A percentile compares a stretch with the other conserved stretches of the same genome.
Evolutionary conservation across 2,329 filamentous ascomycete genomes (phyloP).

Genomic region (Niveomyces coronatus): DNA sequence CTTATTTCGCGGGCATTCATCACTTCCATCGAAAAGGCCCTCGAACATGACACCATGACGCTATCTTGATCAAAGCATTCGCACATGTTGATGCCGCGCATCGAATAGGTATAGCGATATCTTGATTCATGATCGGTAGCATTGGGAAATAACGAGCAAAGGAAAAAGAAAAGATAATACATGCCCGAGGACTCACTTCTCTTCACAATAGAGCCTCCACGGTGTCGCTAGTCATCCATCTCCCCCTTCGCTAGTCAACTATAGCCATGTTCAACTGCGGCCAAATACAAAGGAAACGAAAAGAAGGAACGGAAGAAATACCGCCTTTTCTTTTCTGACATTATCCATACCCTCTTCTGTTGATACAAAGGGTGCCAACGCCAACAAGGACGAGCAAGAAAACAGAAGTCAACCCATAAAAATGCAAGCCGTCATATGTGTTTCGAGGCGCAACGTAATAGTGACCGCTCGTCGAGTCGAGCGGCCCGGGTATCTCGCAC

Average conservation of each 20-base stretch:
- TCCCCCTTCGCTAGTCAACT: conserved; percentile 12
- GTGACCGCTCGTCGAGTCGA: conserved; percentile 13
- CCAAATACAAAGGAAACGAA: conserved; percentile 4
- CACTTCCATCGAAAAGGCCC: no score
- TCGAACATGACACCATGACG: background rate
- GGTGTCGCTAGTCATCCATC: conserved; percentile 17
- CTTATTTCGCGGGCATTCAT: no score
- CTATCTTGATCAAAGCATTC: background rate
- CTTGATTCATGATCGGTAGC: conserved; percentile 14
- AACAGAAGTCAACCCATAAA: conserved; percentile 7
- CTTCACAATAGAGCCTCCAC: conserved; percentile 17
- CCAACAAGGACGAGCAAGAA: conserved; percentile 1
- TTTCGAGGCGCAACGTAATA: background rate
- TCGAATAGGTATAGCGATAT: no score
- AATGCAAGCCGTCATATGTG: conserved; percentile 5
- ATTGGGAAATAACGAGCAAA: conserved; percentile 9
- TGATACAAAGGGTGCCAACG: conserved; percentile 12
- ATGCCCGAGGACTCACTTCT: conserved; percentile 28
- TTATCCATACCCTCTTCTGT: conserved; percentile 7
- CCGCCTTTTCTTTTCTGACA: conserved; percentile 1
- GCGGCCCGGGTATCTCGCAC: conserved; percentile 14
- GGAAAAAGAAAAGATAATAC: conserved; percentile 38
- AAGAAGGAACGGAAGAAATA: conserved; percentile 4
- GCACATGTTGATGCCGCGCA: no score
- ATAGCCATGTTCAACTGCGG: background rate